phyloP scores from a whole-genome alignment of 257 asterid species.

The Euphrasia confusa region DNA sequence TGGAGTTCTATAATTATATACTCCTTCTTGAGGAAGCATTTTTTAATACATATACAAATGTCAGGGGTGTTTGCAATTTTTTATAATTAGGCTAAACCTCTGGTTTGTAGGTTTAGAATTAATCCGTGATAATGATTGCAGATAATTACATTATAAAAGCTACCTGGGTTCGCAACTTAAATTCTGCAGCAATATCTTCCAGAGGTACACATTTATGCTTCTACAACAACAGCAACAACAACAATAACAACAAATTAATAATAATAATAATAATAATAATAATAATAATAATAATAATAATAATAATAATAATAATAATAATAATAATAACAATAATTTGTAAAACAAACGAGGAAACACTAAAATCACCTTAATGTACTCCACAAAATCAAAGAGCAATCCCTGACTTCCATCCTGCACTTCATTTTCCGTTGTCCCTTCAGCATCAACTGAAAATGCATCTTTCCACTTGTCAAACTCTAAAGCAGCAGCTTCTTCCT shows the following conservation, averaged over 20 bases:
- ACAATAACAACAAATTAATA: too few species aligned
- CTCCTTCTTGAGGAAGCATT: not conserved
- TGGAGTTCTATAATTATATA: not conserved
- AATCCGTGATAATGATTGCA: not conserved
- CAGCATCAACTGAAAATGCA: slow-evolving; percentile 91
- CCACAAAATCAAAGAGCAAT: slow-evolving; percentile 79
- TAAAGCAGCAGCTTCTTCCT: slow-evolving; percentile 85
- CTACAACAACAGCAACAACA: slow-evolving; percentile 38
- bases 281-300: too few species aligned
- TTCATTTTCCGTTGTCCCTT: slow-evolving; percentile 88
- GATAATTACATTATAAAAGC: not conserved
- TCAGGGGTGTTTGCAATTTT: not conserved
- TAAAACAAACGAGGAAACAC: not conserved
- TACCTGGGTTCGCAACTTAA: slow-evolving; percentile 95
- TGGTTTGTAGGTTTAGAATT: not conserved
- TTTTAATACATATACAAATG: not conserved
- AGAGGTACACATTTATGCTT: slow-evolving; percentile 88
- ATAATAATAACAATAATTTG: too few species aligned
- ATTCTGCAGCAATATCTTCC: slow-evolving; percentile 98
- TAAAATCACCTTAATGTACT: slow-evolving; percentile 74
- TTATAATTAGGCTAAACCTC: not conserved
- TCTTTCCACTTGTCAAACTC: slow-evolving; percentile 98
- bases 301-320: too few species aligned
- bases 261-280: too few species aligned
- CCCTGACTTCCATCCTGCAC: slow-evolving; percentile 80